A percentile compares a stretch with the other conserved stretches of the same genome.
These are phyloP conservation scores for Nicotiana tomentosiformis DNA, from an alignment of 257 asterid species.

Conservation along the genomic window DNA sequence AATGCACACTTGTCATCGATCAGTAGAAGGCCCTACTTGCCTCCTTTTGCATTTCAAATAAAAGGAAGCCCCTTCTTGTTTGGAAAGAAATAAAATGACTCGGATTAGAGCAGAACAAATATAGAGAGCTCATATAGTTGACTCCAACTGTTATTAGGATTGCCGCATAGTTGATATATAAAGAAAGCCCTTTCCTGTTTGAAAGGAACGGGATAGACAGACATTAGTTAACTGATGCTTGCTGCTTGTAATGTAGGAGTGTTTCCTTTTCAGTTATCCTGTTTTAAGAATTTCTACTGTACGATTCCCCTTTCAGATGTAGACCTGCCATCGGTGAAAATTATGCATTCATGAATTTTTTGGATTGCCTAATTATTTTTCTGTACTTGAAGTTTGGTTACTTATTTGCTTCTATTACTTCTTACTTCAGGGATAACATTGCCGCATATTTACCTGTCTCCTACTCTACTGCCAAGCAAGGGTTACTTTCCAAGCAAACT, in stretches of 20 bases:
- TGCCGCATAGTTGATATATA: background rate
- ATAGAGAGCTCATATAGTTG: background rate
- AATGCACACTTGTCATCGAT: background rate
- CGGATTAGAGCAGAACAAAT: background rate
- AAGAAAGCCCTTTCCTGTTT: background rate
- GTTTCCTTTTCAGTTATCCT: background rate
- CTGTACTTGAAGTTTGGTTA: background rate
- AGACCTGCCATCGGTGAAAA: background rate
- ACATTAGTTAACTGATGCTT: background rate
- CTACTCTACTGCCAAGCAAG: conserved; percentile 43
- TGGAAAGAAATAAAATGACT: background rate
- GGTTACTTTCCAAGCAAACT: conserved; percentile 31
- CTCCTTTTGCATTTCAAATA: background rate
- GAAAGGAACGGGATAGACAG: background rate
- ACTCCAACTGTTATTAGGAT: background rate
- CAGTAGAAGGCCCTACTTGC: background rate
- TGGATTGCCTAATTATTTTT: background rate
- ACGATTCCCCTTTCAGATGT: background rate
- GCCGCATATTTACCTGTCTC: conserved; percentile 48
- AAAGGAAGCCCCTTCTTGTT: background rate
- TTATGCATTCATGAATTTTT: background rate
- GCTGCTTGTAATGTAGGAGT: background rate
- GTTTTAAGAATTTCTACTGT: background rate
- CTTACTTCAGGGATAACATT: conserved; percentile 42
- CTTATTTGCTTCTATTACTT: conserved; percentile 1